Percentiles rank a stretch among this genome's conserved stretches.
phyloP scores from a whole-genome alignment of 768 basidiomycete species.

The Mycena pura region DNA sequence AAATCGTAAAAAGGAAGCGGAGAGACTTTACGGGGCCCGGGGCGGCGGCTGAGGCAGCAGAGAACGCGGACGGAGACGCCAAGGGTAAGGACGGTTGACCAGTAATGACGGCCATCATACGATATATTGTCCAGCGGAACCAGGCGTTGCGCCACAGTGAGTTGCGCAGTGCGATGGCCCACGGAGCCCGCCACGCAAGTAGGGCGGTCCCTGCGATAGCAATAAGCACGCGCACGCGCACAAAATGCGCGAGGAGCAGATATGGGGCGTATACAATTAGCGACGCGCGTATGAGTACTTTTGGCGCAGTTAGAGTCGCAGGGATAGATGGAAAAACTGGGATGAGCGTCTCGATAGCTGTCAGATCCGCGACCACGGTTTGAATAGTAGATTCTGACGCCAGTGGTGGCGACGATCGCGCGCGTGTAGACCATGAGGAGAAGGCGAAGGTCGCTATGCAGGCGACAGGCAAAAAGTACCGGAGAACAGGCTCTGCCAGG shows the following conservation, averaged over 20 bases:
- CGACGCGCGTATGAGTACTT: slow-evolving; percentile 60
- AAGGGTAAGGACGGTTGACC: slow-evolving; percentile 60
- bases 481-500: slow-evolving; percentile 55
- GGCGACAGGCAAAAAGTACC: slow-evolving; percentile 64
- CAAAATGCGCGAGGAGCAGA: slow-evolving; percentile 64
- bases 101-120: slow-evolving; percentile 56
- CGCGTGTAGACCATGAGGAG: slow-evolving; percentile 29
- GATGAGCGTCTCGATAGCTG: slow-evolving; percentile 65
- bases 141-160: slow-evolving; percentile 71
- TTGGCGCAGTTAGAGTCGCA: slow-evolving; percentile 35
- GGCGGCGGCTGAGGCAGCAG: slow-evolving; percentile 40
- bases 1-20: slow-evolving; percentile 87
- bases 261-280: slow-evolving; percentile 69
- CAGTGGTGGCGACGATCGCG: slow-evolving; percentile 31
- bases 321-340: slow-evolving; percentile 47
- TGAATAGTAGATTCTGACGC: slow-evolving; percentile 65
- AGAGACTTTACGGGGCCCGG: slow-evolving; percentile 50
- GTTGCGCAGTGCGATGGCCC: slow-evolving; percentile 60
- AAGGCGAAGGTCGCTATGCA: slow-evolving; percentile 41
- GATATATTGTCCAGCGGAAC: slow-evolving; percentile 68
- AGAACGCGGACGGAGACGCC: slow-evolving; percentile 35
- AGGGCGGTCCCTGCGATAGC: slow-evolving; percentile 64
- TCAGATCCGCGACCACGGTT: slow-evolving; percentile 66
- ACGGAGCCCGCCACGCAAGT: slow-evolving; percentile 72
- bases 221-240: slow-evolving; percentile 67